phyloP scores from a whole-genome alignment of 176 grass and related monocot genomes.

The Echinochloa phyllopogon region DNA sequence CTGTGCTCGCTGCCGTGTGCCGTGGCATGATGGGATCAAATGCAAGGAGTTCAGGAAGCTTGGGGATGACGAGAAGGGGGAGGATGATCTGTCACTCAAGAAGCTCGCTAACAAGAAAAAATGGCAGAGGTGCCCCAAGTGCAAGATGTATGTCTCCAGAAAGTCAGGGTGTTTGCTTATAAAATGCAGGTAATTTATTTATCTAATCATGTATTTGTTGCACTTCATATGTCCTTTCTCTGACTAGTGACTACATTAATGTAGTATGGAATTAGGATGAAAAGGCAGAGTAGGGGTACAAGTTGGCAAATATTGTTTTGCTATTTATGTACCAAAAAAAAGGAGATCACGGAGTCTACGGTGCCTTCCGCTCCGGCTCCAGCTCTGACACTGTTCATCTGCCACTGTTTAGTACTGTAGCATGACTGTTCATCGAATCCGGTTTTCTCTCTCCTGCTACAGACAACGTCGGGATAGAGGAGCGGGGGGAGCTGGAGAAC shows the following conservation, averaged over 20 bases:
- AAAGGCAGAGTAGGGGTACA: background rate
- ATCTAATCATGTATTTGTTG: constrained; percentile 7
- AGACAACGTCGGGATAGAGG: too few species aligned
- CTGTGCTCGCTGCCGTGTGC: constrained; percentile 61
- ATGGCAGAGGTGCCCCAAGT: constrained; percentile 79
- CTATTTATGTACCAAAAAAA: constrained; percentile 18
- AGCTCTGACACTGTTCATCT: too few species aligned
- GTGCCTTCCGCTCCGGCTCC: too few species aligned
- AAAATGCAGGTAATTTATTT: constrained; percentile 70
- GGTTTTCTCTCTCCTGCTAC: too few species aligned
- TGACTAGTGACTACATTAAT: constrained; percentile 7
- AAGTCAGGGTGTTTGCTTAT: constrained; percentile 63
- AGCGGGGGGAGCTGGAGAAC: too few species aligned
- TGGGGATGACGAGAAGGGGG: constrained; percentile 48
- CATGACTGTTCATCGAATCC: too few species aligned
- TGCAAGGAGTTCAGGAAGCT: constrained; percentile 59
- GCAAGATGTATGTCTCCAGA: constrained; percentile 79
- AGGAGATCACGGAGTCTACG: background rate
- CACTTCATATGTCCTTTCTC: background rate
- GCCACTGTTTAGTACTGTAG: too few species aligned
- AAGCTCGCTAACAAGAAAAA: constrained; percentile 60
- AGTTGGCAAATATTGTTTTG: background rate
- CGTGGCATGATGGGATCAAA: constrained; percentile 67
- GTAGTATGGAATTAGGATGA: background rate
- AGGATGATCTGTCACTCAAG: constrained; percentile 53